Conservation (phyloP, 1,284 basidiomycete species). For the Coriolopsis trogii region DNA sequence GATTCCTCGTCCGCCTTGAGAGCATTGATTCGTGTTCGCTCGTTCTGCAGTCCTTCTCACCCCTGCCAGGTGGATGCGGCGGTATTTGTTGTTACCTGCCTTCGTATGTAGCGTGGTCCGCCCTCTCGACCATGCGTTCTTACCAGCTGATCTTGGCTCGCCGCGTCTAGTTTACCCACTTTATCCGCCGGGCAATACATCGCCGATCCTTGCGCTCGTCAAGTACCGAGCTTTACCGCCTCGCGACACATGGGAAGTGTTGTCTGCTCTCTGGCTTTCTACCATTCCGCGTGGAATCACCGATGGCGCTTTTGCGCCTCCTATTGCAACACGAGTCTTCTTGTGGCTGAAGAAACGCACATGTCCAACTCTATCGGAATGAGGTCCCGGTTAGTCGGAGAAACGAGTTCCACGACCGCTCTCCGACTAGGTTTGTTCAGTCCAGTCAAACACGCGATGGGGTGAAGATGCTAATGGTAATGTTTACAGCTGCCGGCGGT, state of each 20-base stretch:
- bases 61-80: background rate
- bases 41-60: no score
- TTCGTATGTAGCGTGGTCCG: no score
- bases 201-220: no score
- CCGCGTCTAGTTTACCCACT: no score
- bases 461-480: background rate
- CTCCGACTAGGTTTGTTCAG: constrained; percentile 15
- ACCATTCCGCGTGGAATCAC: constrained; percentile 10
- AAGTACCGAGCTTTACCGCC: no score
- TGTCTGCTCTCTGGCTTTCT: constrained; percentile 10
- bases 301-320: constrained; percentile 1
- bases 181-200: no score
- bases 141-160: constrained; percentile 5
- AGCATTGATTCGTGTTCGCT: background rate
- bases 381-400: constrained; percentile 14
- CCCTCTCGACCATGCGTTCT: no score
- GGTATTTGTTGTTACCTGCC: background rate
- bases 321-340: constrained; percentile 6
- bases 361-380: constrained; percentile 14
- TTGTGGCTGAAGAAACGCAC: constrained; percentile 12
- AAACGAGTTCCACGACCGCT: background rate
- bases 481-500: no score
- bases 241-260: constrained; percentile 17
- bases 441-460: constrained; percentile 4
- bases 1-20: background rate